phyloP scores from a whole-genome alignment of 305 asterid genomes.

The Solanum aculeatissimum region DNA sequence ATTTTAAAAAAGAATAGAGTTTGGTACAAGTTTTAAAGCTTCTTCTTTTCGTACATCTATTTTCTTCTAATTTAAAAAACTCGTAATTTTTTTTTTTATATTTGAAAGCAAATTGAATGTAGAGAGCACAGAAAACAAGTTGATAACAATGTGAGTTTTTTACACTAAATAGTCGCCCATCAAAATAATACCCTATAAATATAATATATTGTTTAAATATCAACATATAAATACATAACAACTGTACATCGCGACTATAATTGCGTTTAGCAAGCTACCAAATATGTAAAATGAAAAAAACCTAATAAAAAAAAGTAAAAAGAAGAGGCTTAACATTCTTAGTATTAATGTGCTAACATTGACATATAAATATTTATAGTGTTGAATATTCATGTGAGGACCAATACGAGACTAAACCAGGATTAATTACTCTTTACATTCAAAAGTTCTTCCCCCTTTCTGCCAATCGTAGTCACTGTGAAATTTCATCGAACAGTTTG shows the following conservation, averaged over 20 bases:
- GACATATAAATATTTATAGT: not conserved
- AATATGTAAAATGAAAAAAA: no score
- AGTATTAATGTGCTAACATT: not conserved
- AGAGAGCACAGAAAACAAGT: not conserved
- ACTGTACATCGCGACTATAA: no score
- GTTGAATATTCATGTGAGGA: not conserved
- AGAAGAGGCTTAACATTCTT: not conserved
- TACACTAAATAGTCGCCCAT: not conserved
- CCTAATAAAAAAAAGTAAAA: not conserved
- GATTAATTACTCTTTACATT: not conserved
- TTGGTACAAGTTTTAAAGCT: not conserved
- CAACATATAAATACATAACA: not conserved
- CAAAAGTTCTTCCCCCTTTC: not conserved
- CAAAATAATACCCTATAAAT: not conserved
- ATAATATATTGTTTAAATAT: not conserved
- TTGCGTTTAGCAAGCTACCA: no score
- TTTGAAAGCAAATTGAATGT: no score
- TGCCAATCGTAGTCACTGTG: not conserved
- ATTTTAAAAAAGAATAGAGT: not conserved
- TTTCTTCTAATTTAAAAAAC: not conserved
- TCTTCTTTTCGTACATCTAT: not conserved
- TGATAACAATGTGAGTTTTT: not conserved
- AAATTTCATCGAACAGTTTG: not conserved
- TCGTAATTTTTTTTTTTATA: no score
- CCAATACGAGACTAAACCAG: not conserved